Evolutionary conservation across 345 rosid species (phyloP).

Genomic region (Bruguiera parviflora): DNA sequence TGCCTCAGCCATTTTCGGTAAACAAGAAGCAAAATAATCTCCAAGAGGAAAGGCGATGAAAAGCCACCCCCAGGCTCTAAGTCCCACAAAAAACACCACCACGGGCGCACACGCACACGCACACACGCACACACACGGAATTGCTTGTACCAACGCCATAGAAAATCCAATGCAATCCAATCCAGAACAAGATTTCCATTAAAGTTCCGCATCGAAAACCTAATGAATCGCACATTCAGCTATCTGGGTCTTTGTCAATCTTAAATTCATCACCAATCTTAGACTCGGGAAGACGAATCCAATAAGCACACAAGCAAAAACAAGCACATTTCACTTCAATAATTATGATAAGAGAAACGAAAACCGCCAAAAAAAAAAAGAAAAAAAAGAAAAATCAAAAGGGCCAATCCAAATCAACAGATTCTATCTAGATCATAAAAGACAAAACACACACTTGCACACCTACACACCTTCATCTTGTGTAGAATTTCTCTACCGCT

Average conservation of each 20-base stretch:
- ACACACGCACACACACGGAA: too few species aligned
- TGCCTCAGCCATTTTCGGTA: too few species aligned
- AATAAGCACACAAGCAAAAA: background rate
- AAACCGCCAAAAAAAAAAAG: background rate
- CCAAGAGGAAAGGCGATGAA: background rate
- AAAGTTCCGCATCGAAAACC: too few species aligned
- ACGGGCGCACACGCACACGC: too few species aligned
- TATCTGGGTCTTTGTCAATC: background rate
- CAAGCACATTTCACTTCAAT: background rate
- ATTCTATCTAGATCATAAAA: background rate
- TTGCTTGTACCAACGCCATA: too few species aligned
- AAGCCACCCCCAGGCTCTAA: background rate
- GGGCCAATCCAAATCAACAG: too few species aligned
- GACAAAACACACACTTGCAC: background rate
- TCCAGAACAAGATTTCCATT: too few species aligned
- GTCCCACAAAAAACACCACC: too few species aligned
- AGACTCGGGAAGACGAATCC: too few species aligned
- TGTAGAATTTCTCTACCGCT: slow-evolving; percentile 60
- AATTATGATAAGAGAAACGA: background rate
- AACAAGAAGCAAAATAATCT: background rate
- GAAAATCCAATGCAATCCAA: too few species aligned
- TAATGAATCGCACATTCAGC: background rate
- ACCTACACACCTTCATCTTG: slow-evolving; percentile 63
- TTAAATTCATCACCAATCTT: background rate
- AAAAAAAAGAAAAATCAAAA: background rate